phyloP scores from a whole-genome alignment of 176 grass and related monocot genomes.

The Phoenix roebelenii region DNA sequence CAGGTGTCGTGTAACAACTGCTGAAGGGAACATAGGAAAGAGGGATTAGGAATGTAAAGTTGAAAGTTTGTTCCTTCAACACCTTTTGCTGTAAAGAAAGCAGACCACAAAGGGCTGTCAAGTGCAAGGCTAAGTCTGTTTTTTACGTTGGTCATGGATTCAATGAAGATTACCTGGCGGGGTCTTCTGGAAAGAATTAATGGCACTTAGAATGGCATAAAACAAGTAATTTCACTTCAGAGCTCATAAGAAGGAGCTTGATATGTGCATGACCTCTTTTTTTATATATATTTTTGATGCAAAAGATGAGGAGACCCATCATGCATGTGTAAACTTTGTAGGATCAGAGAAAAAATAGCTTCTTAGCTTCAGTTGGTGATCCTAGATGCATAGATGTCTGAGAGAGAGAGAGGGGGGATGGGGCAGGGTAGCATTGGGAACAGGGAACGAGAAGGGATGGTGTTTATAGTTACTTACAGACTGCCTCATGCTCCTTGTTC shows the following conservation, averaged over 20 bases:
- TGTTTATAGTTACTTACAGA: slow-evolving; percentile 28
- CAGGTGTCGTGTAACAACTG: slow-evolving; percentile 17
- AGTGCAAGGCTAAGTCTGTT: too few relatives aligned
- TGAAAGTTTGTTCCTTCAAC: neutral
- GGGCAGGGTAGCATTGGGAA: too few relatives aligned
- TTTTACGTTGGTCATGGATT: slow-evolving; percentile 4
- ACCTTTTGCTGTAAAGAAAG: slow-evolving; percentile 21
- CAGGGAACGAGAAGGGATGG: too few relatives aligned
- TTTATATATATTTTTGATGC: too few relatives aligned
- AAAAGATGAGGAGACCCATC: too few relatives aligned
- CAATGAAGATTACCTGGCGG: slow-evolving; percentile 46
- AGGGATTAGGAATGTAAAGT: slow-evolving; percentile 16
- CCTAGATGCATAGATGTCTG: neutral
- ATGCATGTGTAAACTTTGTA: too few relatives aligned
- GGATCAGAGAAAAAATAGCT: too few relatives aligned
- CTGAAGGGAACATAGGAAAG: neutral
- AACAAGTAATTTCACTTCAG: too few relatives aligned
- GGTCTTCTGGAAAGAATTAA: slow-evolving; percentile 32
- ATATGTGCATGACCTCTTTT: neutral
- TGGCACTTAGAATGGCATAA: neutral
- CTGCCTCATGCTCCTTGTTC: slow-evolving; percentile 23
- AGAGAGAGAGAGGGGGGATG: slow-evolving; percentile 2
- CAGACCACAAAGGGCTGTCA: neutral
- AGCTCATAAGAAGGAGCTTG: too few relatives aligned
- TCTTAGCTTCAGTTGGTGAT: neutral